Evolutionary conservation across 1,139 yeast species (phyloP).

Genomic region (Lodderomyces elongisporus): DNA sequence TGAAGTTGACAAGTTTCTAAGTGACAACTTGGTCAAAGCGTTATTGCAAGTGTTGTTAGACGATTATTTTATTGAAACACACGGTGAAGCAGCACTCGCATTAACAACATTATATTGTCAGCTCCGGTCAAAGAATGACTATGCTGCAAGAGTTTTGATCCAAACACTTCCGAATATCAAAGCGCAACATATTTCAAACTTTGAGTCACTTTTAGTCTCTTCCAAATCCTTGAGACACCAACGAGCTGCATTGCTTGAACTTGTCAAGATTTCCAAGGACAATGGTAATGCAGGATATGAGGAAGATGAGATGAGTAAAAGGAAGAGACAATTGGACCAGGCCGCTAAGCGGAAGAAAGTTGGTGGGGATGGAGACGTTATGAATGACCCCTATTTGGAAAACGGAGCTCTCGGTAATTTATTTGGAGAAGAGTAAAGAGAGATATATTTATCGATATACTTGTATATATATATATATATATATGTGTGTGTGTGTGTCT

Average conservation of each 20-base stretch:
- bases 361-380: constrained; percentile 42
- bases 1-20: constrained; percentile 73
- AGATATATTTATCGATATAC: no score
- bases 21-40: constrained; percentile 50
- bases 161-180: constrained; percentile 41
- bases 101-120: constrained; percentile 75
- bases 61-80: constrained; percentile 79
- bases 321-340: constrained; percentile 48
- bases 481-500: neutral
- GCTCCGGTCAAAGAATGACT: constrained; percentile 57
- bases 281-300: constrained; percentile 19
- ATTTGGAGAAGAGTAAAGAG: constrained; percentile 9
- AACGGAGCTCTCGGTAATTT: constrained; percentile 47
- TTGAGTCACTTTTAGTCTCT: constrained; percentile 56
- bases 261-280: constrained; percentile 45
- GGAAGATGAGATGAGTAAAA: constrained; percentile 37
- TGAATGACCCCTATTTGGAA: constrained; percentile 65
- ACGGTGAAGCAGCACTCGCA: constrained; percentile 85
- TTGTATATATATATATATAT: neutral
- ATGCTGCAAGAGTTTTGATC: constrained; percentile 48
- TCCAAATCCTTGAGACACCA: constrained; percentile 70
- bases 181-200: constrained; percentile 42
- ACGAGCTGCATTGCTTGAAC: constrained; percentile 66
- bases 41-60: constrained; percentile 57
- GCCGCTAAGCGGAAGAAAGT: constrained; percentile 36